Evolutionary conservation across 164 flowering plant species (phyloP), one percentile per base, ranked within the genome.

Genomic region (Hamamelis virginiana): DNA sequence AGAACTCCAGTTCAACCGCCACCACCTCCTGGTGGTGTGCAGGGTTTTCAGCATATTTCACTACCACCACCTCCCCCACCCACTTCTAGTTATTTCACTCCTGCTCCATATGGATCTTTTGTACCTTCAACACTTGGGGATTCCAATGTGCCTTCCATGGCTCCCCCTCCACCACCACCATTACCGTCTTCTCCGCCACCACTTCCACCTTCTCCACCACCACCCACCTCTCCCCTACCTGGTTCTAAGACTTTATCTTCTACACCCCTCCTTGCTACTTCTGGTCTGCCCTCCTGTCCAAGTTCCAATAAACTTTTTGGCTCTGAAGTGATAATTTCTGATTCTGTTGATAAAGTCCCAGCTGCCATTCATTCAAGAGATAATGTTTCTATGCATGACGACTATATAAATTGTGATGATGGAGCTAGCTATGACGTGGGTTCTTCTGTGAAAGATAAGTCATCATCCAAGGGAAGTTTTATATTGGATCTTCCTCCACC

Each of bases 171-270:
- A 0, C 65, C 77, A 8, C 79, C 78, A 9, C 80, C 76, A 14
- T 61, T 80, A 6, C 66, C 74, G 18, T 61, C 69, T 65, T 65
- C 77, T 67, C 62, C 70, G 33, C 67, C 80, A 22, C 72, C 70
- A 3, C 21, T 53, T 70, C 72, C 80, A 46, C 82, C 84, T 13
- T 75, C 80, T 23, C 76, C 82, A 18, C 77, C 83, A 21, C 66
- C 73, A 5, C 57, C 68, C 33, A 9, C 69, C 12, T 61, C 79
- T 65, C 50, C 75, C 9, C 41, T 26, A 13, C 70, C 70, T 14
- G 10, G 63, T 65, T 60, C 72, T 13, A 23, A 23, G 2, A 45
- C 26, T 13, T 53, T 68, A 51, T 67, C 73, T 47, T 50, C 78
- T 60, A 15, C 44, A 5, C 50, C 77, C 43, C 22, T 19, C 4